Evolutionary conservation across 805 yeast species (phyloP).

Genomic region (Tetrapisispora arboricola): DNA sequence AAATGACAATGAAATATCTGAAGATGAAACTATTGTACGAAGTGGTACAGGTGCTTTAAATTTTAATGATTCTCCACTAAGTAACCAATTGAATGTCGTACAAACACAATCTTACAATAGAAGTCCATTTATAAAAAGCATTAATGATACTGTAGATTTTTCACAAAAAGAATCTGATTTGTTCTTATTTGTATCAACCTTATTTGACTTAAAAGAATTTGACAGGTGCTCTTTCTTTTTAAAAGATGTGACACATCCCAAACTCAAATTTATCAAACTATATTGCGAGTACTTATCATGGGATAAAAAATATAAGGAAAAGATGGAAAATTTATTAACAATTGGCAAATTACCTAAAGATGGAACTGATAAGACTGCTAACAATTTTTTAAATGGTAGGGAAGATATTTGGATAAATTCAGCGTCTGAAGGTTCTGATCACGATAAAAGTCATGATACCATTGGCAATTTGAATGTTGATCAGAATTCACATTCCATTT

Average conservation of each 20-base stretch:
- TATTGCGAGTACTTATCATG: constrained; percentile 67
- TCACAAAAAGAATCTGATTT: constrained; percentile 33
- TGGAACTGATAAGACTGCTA: constrained; percentile 4
- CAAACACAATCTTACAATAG: background rate
- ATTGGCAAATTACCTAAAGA: constrained; percentile 18
- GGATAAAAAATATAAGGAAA: constrained; percentile 66
- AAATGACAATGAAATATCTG: background rate
- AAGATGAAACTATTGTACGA: constrained; percentile 1
- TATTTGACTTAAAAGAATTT: constrained; percentile 77
- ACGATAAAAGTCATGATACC: constrained; percentile 1
- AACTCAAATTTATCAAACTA: constrained; percentile 46
- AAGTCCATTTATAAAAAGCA: background rate
- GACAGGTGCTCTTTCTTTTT: constrained; percentile 62
- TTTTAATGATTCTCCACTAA: constrained; percentile 14
- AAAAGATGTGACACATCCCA: constrained; percentile 39
- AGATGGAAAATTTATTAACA: constrained; percentile 54
- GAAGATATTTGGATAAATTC: background rate
- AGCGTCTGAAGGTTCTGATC: constrained; percentile 5
- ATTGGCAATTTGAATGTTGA: background rate
- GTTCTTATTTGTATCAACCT: constrained; percentile 53
- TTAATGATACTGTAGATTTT: constrained; percentile 7
- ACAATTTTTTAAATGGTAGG: background rate
- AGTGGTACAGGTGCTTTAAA: constrained; percentile 1
- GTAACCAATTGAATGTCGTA: constrained; percentile 7
- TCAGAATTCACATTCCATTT: background rate